Conservation (phyloP, 1,139 yeast species). For the Protomyces pachydermus region DNA sequence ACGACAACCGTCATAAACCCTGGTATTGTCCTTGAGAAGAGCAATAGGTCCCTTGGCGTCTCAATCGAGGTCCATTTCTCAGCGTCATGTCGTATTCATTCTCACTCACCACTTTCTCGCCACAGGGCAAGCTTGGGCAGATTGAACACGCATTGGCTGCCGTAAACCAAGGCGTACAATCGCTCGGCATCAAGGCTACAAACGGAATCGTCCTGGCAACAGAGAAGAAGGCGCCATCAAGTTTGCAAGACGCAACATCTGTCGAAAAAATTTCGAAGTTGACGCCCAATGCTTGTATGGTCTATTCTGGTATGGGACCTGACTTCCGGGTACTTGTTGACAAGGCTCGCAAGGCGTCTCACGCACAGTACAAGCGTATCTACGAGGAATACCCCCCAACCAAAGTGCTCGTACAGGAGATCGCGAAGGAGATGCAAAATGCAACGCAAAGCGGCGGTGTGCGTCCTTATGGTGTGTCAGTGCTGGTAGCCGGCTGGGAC, state of each 20-base stretch:
- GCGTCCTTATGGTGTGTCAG: slow-evolving; percentile 93
- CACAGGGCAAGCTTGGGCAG: slow-evolving; percentile 95
- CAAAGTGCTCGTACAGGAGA: slow-evolving; percentile 84
- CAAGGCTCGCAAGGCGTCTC: slow-evolving; percentile 88
- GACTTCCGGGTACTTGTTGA: slow-evolving; percentile 93
- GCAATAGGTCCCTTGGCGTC: no score
- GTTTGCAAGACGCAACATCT: slow-evolving; percentile 68
- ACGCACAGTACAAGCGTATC: slow-evolving; percentile 83
- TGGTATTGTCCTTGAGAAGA: no score
- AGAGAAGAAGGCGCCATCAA: slow-evolving; percentile 81
- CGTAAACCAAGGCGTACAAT: slow-evolving; percentile 95
- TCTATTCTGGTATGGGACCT: slow-evolving; percentile 98
- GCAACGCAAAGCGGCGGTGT: slow-evolving; percentile 98
- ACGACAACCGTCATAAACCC: background rate
- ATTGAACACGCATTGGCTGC: slow-evolving; percentile 97
- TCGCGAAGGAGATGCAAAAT: slow-evolving; percentile 95
- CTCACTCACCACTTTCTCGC: slow-evolving; percentile 92
- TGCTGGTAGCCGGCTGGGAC: slow-evolving; percentile 91
- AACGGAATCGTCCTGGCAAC: slow-evolving; percentile 97
- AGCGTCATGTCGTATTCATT: slow-evolving; percentile 57
- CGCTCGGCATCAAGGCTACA: slow-evolving; percentile 91
- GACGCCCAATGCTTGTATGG: slow-evolving; percentile 95
- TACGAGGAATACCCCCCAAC: slow-evolving; percentile 98
- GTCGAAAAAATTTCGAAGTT: slow-evolving; percentile 73
- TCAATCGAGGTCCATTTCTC: background rate